These are phyloP conservation scores for Pestalotiopsis fici DNA, from an alignment of 2,329 filamentous ascomycete genomes.

Conservation along the genomic window DNA sequence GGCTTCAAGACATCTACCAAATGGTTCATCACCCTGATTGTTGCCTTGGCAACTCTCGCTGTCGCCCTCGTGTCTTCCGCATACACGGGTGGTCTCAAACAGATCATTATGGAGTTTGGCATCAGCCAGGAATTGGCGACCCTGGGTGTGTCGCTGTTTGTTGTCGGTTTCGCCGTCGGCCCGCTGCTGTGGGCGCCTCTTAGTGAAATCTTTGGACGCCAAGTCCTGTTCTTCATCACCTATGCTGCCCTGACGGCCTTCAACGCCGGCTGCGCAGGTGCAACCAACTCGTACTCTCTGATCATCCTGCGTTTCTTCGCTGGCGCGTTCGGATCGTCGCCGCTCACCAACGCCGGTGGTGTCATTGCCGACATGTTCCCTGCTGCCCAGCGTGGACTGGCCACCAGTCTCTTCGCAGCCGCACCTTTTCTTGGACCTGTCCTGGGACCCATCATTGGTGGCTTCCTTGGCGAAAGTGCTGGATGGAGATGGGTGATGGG, in stretches of 20 bases:
- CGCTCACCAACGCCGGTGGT: constrained; percentile 57
- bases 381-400: constrained; percentile 51
- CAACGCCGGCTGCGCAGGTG: constrained; percentile 55
- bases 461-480: constrained; percentile 63
- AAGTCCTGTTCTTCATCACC: constrained; percentile 56
- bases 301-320: constrained; percentile 63
- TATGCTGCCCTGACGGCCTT: constrained; percentile 58
- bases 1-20: constrained; percentile 2
- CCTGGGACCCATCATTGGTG: constrained; percentile 64
- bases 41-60: constrained; percentile 6
- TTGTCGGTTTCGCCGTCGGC: constrained; percentile 62
- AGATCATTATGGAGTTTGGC: constrained; percentile 53
- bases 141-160: constrained; percentile 65
- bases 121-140: constrained; percentile 49
- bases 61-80: constrained; percentile 45
- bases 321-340: constrained; percentile 57
- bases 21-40: constrained; percentile 6
- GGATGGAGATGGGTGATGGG: constrained; percentile 75
- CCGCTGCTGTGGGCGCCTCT: constrained; percentile 68
- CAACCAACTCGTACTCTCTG: constrained; percentile 53
- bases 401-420: constrained; percentile 64
- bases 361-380: constrained; percentile 62
- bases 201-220: constrained; percentile 60
- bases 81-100: constrained; percentile 56
- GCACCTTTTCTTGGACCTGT: constrained; percentile 61